Conservation (phyloP, 768 basidiomycete genomes). For the Pisolithus tinctorius region DNA sequence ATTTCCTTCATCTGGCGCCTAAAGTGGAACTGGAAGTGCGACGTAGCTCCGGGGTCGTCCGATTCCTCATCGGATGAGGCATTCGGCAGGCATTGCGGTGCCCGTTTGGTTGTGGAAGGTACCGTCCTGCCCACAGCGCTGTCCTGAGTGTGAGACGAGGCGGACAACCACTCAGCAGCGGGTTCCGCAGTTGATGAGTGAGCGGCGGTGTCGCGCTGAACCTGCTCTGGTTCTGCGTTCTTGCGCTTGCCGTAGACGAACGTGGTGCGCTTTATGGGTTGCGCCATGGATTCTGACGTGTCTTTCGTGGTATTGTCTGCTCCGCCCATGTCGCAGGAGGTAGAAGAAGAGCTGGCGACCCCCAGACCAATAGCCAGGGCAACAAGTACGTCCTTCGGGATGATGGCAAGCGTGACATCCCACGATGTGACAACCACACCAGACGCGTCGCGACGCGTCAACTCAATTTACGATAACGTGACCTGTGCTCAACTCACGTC, state of each 20-base stretch:
- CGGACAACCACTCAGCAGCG: neutral
- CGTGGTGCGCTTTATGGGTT: slow-evolving; percentile 15
- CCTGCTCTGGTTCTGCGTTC: slow-evolving; percentile 1
- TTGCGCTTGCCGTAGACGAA: slow-evolving; percentile 23
- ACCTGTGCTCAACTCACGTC: no score
- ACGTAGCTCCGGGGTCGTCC: slow-evolving; percentile 11
- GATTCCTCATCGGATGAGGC: slow-evolving; percentile 17
- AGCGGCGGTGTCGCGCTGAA: slow-evolving; percentile 1
- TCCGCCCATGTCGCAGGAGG: slow-evolving; percentile 2
- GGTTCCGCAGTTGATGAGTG: neutral
- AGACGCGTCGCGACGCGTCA: slow-evolving; percentile 15
- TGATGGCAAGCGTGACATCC: slow-evolving; percentile 17
- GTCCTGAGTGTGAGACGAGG: neutral
- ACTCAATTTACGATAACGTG: neutral
- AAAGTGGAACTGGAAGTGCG: slow-evolving; percentile 38
- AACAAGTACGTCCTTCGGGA: slow-evolving; percentile 3
- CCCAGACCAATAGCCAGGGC: neutral
- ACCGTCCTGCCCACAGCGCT: slow-evolving; percentile 1
- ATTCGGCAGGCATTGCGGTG: slow-evolving; percentile 8
- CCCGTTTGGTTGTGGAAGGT: slow-evolving; percentile 6
- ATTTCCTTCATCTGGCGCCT: slow-evolving; percentile 34
- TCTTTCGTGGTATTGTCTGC: neutral
- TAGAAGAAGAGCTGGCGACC: neutral
- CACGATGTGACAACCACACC: slow-evolving; percentile 28
- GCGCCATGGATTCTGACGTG: slow-evolving; percentile 1